Percentiles rank a stretch among this genome's conserved stretches.
These are phyloP conservation scores for Chrysosporium queenslandicum DNA, from an alignment of 2,329 filamentous ascomycete species.

Conservation along the genomic window DNA sequence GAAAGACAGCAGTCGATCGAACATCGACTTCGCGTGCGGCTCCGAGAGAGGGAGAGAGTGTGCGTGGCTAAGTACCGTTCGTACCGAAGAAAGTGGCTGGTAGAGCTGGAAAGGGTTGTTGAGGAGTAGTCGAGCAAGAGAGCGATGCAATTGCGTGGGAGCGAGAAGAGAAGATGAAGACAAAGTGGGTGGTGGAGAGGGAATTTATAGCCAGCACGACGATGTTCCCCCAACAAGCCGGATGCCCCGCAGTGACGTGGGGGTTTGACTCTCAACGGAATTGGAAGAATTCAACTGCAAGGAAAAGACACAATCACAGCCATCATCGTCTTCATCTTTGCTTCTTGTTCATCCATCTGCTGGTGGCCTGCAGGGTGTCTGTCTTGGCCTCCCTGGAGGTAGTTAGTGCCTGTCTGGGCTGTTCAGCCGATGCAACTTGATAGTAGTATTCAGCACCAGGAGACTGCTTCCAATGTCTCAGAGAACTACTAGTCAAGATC, in stretches of 20 bases:
- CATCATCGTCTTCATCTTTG: too few relatives aligned
- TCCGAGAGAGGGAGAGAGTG: background rate
- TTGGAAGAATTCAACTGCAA: too few relatives aligned
- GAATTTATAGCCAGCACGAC: background rate
- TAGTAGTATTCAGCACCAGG: too few relatives aligned
- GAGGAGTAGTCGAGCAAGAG: background rate
- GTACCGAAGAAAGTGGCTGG: slow-evolving; percentile 1
- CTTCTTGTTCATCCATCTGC: too few relatives aligned
- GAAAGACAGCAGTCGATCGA: slow-evolving; percentile 7
- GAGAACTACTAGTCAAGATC: too few relatives aligned
- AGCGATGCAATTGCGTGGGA: background rate
- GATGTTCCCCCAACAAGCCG: background rate
- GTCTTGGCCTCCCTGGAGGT: too few relatives aligned
- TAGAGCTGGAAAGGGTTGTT: background rate
- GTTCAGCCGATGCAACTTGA: too few relatives aligned
- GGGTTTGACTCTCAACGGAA: background rate
- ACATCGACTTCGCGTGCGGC: slow-evolving; percentile 6
- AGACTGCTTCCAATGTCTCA: too few relatives aligned
- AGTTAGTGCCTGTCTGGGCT: too few relatives aligned
- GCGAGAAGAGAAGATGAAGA: background rate
- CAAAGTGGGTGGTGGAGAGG: background rate
- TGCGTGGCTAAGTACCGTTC: background rate
- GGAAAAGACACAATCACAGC: too few relatives aligned
- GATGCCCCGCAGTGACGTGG: slow-evolving; percentile 4
- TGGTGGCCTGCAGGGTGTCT: too few relatives aligned